Conservation (phyloP, 257 asterid genomes). For the Nicotiana benthamiana region DNA sequence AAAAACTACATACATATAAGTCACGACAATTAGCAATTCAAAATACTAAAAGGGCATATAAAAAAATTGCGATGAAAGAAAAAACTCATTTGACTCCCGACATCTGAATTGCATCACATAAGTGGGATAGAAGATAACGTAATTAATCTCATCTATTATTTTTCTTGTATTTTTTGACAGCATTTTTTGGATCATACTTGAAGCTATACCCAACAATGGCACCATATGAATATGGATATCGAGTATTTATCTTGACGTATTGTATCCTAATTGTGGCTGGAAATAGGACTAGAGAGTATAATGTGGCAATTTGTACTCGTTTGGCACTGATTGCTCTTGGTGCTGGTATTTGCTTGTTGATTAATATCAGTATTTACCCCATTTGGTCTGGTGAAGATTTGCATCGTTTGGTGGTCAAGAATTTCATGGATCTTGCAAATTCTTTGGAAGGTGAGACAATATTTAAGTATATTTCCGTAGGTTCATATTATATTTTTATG, state of each 20-base stretch:
- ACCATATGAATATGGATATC: slow-evolving; percentile 43
- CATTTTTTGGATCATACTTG: slow-evolving; percentile 28
- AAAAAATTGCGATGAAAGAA: too few species aligned
- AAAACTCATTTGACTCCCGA: too few species aligned
- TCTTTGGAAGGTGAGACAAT: slow-evolving; percentile 31
- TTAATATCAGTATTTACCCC: slow-evolving; percentile 34
- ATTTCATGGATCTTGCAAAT: slow-evolving; percentile 39
- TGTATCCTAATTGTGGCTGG: slow-evolving; percentile 52
- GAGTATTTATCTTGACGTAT: slow-evolving; percentile 40
- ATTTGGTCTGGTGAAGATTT: slow-evolving; percentile 54
- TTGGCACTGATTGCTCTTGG: slow-evolving; percentile 40
- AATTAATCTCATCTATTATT: background rate
- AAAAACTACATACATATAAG: too few species aligned
- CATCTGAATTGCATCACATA: too few species aligned
- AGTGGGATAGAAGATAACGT: too few species aligned
- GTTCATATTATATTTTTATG: too few species aligned
- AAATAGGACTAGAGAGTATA: slow-evolving; percentile 14
- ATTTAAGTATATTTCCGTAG: too few species aligned
- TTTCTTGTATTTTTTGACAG: slow-evolving; percentile 10
- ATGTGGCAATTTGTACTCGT: slow-evolving; percentile 24
- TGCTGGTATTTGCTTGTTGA: slow-evolving; percentile 28
- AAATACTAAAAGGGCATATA: too few species aligned
- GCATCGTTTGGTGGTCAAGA: slow-evolving; percentile 30
- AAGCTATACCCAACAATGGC: slow-evolving; percentile 40
- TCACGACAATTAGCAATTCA: too few species aligned